phyloP scores from a whole-genome alignment of 495 filamentous ascomycete genomes.

The Articulospora tetracladia region DNA sequence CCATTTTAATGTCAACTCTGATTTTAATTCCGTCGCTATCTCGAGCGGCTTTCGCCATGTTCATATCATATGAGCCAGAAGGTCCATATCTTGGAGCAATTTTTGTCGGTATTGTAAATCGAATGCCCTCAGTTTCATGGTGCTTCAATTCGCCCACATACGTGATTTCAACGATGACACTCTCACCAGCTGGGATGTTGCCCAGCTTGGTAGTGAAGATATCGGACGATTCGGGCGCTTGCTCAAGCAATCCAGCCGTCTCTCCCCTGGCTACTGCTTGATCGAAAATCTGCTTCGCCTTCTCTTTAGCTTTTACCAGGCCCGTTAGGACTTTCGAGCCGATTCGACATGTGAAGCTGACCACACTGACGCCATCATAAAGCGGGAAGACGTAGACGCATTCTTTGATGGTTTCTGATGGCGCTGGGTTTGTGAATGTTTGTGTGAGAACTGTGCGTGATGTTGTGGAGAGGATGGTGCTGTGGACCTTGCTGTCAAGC shows the following conservation, averaged over 20 bases:
- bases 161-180: slow-evolving; percentile 52
- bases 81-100: slow-evolving; percentile 64
- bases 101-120: slow-evolving; percentile 59
- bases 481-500: slow-evolving; percentile 44
- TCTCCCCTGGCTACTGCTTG: slow-evolving; percentile 52
- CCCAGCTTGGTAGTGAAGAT: slow-evolving; percentile 62
- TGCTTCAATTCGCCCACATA: slow-evolving; percentile 68
- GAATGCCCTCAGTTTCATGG: slow-evolving; percentile 58
- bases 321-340: slow-evolving; percentile 46
- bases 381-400: slow-evolving; percentile 64
- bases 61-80: slow-evolving; percentile 11
- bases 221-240: slow-evolving; percentile 51
- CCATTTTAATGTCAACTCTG: slow-evolving; percentile 56
- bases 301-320: slow-evolving; percentile 55
- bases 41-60: not conserved
- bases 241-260: slow-evolving; percentile 59
- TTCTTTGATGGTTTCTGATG: slow-evolving; percentile 39
- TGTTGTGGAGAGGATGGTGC: slow-evolving; percentile 49
- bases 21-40: slow-evolving; percentile 47
- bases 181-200: slow-evolving; percentile 53
- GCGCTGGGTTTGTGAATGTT: slow-evolving; percentile 52
- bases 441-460: slow-evolving; percentile 58
- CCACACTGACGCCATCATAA: slow-evolving; percentile 63
- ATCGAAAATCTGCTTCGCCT: slow-evolving; percentile 50
- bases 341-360: slow-evolving; percentile 55